Evolutionary conservation across 2,329 filamentous ascomycete genomes (phyloP), one percentile per base, ranked within the genome.

Genomic region (Ophiostoma piceae): DNA sequence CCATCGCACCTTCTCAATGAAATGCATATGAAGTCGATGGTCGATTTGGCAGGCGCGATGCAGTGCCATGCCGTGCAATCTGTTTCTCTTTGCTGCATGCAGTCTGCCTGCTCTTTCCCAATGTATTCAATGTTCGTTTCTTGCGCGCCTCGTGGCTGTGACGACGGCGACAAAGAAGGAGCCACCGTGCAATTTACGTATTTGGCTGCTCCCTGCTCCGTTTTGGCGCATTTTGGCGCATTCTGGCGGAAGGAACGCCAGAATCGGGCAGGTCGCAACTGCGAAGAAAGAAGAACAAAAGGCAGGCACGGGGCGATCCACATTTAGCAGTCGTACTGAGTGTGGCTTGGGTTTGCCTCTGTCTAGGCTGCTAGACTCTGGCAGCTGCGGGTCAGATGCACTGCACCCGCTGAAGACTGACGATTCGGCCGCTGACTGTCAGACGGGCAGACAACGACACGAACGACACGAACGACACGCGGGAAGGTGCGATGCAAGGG

Each of bases 191-290:
- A 29, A 29, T 57, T 57, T 57, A 26, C 51, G 51, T 26, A 57
- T 14, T 57, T 22, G 51, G 9, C 22, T 14, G 8, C 14, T 16
- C 51, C 51, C 51, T 57, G 51, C 51, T 26, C 51, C 22, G 12
- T 57, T n/a, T 51, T 51, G 47, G 47, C 19, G 47, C 47, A 9
- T 51, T 16, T 51, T 51, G 51, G 51, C 51, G 51, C 51, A 62
- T 62, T n/a, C 57, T 35, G 29, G 60, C 32, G 32, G 60, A 64
- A 64, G 60, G 60, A 35, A 64, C 60, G 32, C 60, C 26, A 64
- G 16, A 64, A 64, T 62, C 29, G 29, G 60, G 60, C 32, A 64
- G 60, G 29, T 64, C 11, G 22, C 51, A 29, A 26, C 32, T n/a
- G 60, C 9, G 6, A 62, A 26, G 6, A 32, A 12, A 60, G 60